Evolutionary conservation across 768 basidiomycete species (phyloP).

Genomic region (Mycena chlorophos): DNA sequence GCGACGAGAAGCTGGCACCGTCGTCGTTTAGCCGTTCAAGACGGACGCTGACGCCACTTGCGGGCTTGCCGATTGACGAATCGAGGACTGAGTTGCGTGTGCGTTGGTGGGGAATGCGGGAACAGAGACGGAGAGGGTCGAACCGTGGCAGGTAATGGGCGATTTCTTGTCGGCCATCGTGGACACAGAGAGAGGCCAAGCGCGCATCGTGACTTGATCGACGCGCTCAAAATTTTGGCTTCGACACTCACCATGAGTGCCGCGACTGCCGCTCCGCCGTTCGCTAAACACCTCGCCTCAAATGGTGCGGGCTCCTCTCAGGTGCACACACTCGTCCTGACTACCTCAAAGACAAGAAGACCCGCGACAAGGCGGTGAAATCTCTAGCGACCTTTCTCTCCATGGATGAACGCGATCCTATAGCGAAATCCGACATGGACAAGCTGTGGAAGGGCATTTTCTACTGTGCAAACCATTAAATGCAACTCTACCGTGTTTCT

Average conservation of each 20-base stretch:
- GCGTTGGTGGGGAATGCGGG: background rate
- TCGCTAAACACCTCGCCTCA: constrained; percentile 91
- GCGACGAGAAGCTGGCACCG: constrained; percentile 48
- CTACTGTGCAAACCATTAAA: constrained; percentile 65
- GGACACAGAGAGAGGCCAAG: background rate
- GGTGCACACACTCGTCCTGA: constrained; percentile 2
- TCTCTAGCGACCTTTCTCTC: constrained; percentile 80
- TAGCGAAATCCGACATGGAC: constrained; percentile 77
- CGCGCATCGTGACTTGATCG: constrained; percentile 16
- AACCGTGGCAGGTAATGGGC: constrained; percentile 91
- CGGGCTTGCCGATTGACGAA: constrained; percentile 80
- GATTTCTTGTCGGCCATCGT: too few relatives aligned
- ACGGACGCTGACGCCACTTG: constrained; percentile 61
- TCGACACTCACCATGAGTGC: constrained; percentile 35
- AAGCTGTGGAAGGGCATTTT: constrained; percentile 98
- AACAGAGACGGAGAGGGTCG: constrained; percentile 22
- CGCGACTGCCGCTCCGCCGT: constrained; percentile 57
- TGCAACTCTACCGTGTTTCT: background rate
- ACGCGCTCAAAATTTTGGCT: constrained; percentile 30
- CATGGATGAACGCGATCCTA: constrained; percentile 53
- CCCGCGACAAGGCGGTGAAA: constrained; percentile 87
- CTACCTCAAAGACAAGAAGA: constrained; percentile 73
- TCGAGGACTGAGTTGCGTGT: constrained; percentile 68
- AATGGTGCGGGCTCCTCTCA: constrained; percentile 60
- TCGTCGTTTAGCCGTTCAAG: constrained; percentile 49